Evolutionary conservation across 345 rosid species (phyloP).

Genomic region (Gossypium stocksii): DNA sequence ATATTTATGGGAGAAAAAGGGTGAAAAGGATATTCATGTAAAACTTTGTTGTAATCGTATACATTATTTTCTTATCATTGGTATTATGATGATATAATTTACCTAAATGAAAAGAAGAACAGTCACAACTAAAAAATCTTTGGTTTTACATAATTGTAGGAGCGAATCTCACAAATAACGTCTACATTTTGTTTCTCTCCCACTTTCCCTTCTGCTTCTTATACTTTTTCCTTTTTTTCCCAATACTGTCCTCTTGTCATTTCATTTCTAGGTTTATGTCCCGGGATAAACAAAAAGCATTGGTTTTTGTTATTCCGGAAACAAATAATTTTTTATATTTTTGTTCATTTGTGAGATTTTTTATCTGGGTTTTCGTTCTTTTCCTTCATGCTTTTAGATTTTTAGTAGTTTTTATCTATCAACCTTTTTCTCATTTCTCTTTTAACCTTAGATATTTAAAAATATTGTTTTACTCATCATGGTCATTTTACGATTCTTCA

Average conservation of each 20-base stretch:
- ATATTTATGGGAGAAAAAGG: no score
- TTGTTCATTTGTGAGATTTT: conserved; percentile 20
- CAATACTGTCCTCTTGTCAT: conserved; percentile 3
- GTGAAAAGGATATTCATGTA: no score
- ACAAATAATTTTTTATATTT: neutral
- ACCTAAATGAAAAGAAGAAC: neutral
- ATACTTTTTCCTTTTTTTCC: neutral
- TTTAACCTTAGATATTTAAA: neutral
- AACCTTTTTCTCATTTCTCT: neutral
- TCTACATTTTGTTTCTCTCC: neutral
- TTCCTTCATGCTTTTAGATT: neutral
- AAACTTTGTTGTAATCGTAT: no score
- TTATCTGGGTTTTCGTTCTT: conserved; percentile 13
- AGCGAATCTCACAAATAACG: neutral
- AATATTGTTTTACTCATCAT: neutral
- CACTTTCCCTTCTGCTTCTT: neutral
- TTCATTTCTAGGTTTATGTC: neutral
- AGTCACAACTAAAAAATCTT: conserved; percentile 2
- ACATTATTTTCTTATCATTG: no score
- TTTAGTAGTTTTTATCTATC: neutral
- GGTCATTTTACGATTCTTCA: neutral
- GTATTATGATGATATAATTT: no score
- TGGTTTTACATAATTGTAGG: conserved; percentile 20
- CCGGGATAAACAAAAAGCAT: neutral
- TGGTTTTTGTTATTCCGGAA: neutral